These are phyloP conservation scores for Pythium plurisporium DNA, from an alignment of 352 stramenopile species.

Conservation along the genomic window DNA sequence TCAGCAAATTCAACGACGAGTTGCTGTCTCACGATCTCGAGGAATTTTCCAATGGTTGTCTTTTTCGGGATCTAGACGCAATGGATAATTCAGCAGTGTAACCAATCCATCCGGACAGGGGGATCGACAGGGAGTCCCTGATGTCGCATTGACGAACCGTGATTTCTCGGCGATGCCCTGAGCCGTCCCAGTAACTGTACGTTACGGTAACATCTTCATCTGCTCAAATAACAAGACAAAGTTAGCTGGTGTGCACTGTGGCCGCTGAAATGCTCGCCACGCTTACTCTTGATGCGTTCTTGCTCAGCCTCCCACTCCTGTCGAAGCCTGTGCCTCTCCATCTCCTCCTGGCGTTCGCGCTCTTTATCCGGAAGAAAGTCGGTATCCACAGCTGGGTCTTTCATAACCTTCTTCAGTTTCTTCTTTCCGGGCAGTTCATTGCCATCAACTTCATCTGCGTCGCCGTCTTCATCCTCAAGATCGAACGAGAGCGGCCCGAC, in stretches of 20 bases:
- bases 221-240: constrained; percentile 9
- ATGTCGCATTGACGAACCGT: constrained; percentile 48
- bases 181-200: constrained; percentile 98
- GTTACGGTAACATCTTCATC: constrained; percentile 92
- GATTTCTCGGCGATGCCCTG: constrained; percentile 92
- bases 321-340: constrained; percentile 79
- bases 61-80: constrained; percentile 81
- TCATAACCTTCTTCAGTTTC: constrained; percentile 71
- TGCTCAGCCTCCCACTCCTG: constrained; percentile 92
- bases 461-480: constrained; percentile 68
- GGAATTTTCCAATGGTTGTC: constrained; percentile 86
- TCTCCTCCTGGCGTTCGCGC: constrained; percentile 76
- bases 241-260: too few relatives aligned
- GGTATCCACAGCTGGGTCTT: constrained; percentile 93
- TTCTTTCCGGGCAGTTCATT: constrained; percentile 20
- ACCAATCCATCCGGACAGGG: too few relatives aligned
- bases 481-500: constrained; percentile 75
- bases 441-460: constrained; percentile 18
- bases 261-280: too few relatives aligned
- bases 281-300: constrained; percentile 90
- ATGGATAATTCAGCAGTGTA: background rate
- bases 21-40: constrained; percentile 87
- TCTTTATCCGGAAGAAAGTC: constrained; percentile 94
- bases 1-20: constrained; percentile 92
- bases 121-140: too few relatives aligned